These are phyloP conservation scores for Trichophyton schoenleinii DNA, from an alignment of 2,329 filamentous ascomycete species.

Conservation along the genomic window DNA sequence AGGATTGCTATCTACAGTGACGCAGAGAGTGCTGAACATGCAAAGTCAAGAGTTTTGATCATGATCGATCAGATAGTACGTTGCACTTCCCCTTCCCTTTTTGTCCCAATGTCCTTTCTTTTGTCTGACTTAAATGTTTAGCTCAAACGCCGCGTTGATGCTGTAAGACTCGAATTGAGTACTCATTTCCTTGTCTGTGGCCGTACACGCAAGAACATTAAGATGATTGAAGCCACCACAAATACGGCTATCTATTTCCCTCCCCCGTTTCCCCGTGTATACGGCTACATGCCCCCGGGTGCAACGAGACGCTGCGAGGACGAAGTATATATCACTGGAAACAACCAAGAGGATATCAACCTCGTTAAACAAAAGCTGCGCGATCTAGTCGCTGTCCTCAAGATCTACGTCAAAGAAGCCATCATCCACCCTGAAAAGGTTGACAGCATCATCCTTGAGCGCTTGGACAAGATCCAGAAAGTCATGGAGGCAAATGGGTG, in stretches of 20 bases:
- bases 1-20: slow-evolving; percentile 91
- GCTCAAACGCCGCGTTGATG: slow-evolving; percentile 54
- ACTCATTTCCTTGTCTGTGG: slow-evolving; percentile 88
- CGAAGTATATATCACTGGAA: slow-evolving; percentile 91
- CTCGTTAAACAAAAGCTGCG: slow-evolving; percentile 84
- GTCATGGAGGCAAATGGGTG: slow-evolving; percentile 95
- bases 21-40: slow-evolving; percentile 87
- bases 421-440: slow-evolving; percentile 83
- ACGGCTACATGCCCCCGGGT: slow-evolving; percentile 74
- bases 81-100: slow-evolving; percentile 12
- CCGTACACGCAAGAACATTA: slow-evolving; percentile 91
- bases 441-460: slow-evolving; percentile 80
- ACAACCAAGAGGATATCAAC: slow-evolving; percentile 69
- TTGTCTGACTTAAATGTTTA: slow-evolving; percentile 16
- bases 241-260: slow-evolving; percentile 98
- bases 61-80: slow-evolving; percentile 90
- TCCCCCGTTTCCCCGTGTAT: slow-evolving; percentile 81
- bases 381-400: slow-evolving; percentile 67
- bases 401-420: slow-evolving; percentile 84
- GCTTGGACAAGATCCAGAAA: slow-evolving; percentile 92
- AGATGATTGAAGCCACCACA: slow-evolving; percentile 88
- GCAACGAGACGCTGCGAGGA: slow-evolving; percentile 71
- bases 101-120: not conserved
- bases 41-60: slow-evolving; percentile 88
- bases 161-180: slow-evolving; percentile 68